Evolutionary conservation across 2,329 filamentous ascomycete genomes (phyloP).

Genomic region (Ciborinia camelliae): DNA sequence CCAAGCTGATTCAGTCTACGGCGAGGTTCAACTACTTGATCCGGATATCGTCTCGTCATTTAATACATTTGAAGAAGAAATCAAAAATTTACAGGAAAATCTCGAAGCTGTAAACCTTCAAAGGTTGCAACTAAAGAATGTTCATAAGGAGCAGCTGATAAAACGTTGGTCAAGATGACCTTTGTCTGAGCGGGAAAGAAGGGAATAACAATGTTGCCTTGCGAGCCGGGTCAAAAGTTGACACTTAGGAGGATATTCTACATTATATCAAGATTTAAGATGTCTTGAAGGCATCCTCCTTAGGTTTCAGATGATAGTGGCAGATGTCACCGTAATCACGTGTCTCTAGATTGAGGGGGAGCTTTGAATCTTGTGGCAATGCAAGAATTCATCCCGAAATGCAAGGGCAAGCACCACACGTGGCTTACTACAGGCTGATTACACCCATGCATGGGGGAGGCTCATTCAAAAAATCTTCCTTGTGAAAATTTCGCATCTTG

Average conservation of each 20-base stretch:
- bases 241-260: background rate
- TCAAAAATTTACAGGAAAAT: conserved; percentile 41
- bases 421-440: conserved; percentile 13
- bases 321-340: conserved; percentile 20
- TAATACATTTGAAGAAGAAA: conserved; percentile 36
- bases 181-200: conserved; percentile 10
- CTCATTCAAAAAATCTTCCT: background rate
- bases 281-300: conserved; percentile 10
- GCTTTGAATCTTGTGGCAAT: conserved; percentile 7
- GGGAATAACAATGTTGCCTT: background rate
- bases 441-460: conserved; percentile 3
- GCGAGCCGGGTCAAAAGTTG: background rate
- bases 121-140: conserved; percentile 42
- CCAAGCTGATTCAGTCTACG: conserved; percentile 51
- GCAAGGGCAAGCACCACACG: conserved; percentile 17
- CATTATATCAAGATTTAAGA: conserved; percentile 11
- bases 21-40: conserved; percentile 49
- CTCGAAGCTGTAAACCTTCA: conserved; percentile 40
- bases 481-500: background rate
- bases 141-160: conserved; percentile 49
- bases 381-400: conserved; percentile 15
- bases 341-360: background rate
- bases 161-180: conserved; percentile 41
- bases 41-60: conserved; percentile 52
- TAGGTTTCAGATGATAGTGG: conserved; percentile 18